Conservation (phyloP, 106 monocot species). For the Amphibolis antarctica region DNA sequence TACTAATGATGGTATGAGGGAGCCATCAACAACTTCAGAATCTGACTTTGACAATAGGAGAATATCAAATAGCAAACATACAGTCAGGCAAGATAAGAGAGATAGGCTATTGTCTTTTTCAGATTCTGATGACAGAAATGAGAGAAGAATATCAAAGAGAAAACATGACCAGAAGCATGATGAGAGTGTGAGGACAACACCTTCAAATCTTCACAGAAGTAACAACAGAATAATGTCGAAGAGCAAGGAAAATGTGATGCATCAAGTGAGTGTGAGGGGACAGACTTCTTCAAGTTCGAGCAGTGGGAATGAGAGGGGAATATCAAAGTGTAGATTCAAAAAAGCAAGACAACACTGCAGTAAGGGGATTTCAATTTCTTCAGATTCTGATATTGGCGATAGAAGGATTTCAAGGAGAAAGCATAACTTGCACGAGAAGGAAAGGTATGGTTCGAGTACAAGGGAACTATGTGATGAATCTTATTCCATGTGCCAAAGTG, state of each 20-base stretch:
- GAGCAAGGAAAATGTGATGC: neutral
- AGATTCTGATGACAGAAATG: constrained; percentile 2
- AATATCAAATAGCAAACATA: neutral
- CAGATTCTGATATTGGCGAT: constrained; percentile 4
- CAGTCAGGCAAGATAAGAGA: neutral
- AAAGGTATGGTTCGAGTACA: neutral
- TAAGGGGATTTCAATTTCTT: neutral
- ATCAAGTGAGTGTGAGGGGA: neutral
- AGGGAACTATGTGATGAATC: neutral
- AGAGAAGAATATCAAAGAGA: constrained; percentile 16
- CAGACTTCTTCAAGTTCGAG: constrained; percentile 30
- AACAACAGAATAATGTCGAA: neutral
- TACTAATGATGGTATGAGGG: neutral
- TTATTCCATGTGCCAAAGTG: neutral
- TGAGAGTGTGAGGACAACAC: neutral
- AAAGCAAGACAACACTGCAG: constrained; percentile 2
- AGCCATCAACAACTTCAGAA: too few species aligned
- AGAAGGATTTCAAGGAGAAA: constrained; percentile 15
- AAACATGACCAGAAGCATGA: constrained; percentile 10
- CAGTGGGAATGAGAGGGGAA: constrained; percentile 11
- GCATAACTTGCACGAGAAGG: neutral
- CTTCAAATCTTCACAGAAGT: neutral
- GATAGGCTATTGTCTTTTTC: neutral
- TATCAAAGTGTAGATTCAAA: constrained; percentile 9
- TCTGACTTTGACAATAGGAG: too few species aligned